These are phyloP conservation scores for Amphirosellinia nigrospora DNA, from an alignment of 495 filamentous ascomycete species.

Conservation along the genomic window DNA sequence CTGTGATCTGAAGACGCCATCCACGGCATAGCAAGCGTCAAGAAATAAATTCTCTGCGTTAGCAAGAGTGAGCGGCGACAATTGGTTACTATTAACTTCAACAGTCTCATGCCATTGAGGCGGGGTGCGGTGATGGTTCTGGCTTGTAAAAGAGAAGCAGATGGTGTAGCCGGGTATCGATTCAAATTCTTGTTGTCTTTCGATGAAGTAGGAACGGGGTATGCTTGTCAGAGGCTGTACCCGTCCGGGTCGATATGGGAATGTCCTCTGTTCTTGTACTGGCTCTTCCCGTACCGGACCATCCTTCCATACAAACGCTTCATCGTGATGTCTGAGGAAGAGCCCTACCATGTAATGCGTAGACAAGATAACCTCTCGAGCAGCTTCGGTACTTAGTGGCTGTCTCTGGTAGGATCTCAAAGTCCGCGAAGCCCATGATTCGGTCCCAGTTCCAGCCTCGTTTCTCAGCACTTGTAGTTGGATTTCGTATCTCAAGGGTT, in stretches of 20 bases:
- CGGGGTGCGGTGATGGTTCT: conserved; percentile 41
- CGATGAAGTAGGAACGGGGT: conserved; percentile 48
- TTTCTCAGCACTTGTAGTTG: conserved; percentile 47
- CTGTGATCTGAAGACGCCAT: conserved; percentile 43
- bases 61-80: conserved; percentile 47
- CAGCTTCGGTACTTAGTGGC: conserved; percentile 43
- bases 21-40: conserved; percentile 43
- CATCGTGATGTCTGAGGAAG: conserved; percentile 53
- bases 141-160: conserved; percentile 46
- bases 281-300: conserved; percentile 43
- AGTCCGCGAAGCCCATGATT: conserved; percentile 51
- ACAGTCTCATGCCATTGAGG: conserved; percentile 38
- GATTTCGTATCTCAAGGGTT: conserved; percentile 52
- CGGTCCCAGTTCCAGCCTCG: conserved; percentile 45
- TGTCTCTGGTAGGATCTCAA: conserved; percentile 55
- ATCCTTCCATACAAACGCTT: conserved; percentile 50
- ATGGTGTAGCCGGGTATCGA: conserved; percentile 52
- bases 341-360: conserved; percentile 52
- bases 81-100: conserved; percentile 47
- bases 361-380: conserved; percentile 51
- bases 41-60: conserved; percentile 49
- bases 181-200: conserved; percentile 50
- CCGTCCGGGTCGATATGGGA: conserved; percentile 38
- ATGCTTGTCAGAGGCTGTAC: conserved; percentile 47
- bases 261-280: conserved; percentile 37